These are phyloP conservation scores for Fusarium mangiferae DNA, from an alignment of 2,329 filamentous ascomycete genomes.

Conservation along the genomic window DNA sequence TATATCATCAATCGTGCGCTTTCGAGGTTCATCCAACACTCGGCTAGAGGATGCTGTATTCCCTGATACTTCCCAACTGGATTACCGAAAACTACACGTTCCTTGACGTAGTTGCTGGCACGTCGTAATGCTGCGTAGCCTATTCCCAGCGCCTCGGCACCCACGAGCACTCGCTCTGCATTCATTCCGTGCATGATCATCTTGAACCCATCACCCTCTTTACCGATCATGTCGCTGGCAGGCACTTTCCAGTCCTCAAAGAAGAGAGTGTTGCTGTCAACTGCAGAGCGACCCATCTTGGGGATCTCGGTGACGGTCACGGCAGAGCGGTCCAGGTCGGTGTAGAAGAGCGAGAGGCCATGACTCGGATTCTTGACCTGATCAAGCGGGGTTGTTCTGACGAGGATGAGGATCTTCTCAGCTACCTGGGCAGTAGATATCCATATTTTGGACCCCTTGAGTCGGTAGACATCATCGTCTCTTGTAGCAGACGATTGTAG, in stretches of 20 bases:
- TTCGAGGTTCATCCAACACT: conserved; percentile 31
- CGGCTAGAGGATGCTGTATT: conserved; percentile 21
- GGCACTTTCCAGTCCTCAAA: background rate
- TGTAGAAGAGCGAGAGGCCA: background rate
- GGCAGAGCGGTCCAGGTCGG: background rate
- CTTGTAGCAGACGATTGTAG: background rate
- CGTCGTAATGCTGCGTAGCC: conserved; percentile 18
- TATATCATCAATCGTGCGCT: conserved; percentile 28
- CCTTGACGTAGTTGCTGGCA: conserved; percentile 15
- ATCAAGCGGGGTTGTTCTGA: background rate
- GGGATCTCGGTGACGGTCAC: background rate
- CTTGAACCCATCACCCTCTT: conserved; percentile 26
- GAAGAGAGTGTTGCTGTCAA: background rate
- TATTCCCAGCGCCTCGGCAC: conserved; percentile 9
- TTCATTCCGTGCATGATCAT: conserved; percentile 34
- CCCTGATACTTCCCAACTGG: conserved; percentile 25
- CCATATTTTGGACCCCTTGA: background rate
- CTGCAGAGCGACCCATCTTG: background rate
- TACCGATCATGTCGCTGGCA: background rate
- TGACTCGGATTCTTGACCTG: background rate
- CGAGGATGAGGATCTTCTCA: background rate
- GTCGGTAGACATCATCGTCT: background rate
- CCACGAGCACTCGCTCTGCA: conserved; percentile 20
- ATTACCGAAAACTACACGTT: conserved; percentile 9
- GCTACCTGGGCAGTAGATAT: background rate